A percentile compares a stretch with the other conserved stretches of the same genome.
These are phyloP conservation scores for Coniochaeta hoffmannii DNA, from an alignment of 2,329 filamentous ascomycete genomes.

Conservation along the genomic window DNA sequence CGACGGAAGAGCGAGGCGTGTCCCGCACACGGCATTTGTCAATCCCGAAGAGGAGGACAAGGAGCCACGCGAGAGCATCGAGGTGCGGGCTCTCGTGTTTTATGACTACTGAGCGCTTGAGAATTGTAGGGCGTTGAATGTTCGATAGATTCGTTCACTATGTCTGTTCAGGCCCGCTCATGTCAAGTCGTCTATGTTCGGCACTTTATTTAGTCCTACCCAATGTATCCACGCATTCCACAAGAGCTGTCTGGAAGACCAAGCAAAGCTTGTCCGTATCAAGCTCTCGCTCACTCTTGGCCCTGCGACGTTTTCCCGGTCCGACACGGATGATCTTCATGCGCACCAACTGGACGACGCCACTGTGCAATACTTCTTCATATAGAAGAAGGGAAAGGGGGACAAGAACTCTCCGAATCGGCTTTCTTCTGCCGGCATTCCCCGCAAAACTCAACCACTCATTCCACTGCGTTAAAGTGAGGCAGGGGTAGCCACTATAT, in stretches of 20 bases:
- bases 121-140: too few relatives aligned
- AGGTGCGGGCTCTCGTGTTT: constrained; percentile 46
- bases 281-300: neutral
- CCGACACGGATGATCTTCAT: neutral
- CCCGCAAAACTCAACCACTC: constrained; percentile 6
- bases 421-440: constrained; percentile 4
- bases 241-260: neutral
- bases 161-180: too few relatives aligned
- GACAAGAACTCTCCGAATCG: neutral
- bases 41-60: constrained; percentile 33
- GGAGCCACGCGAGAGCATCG: constrained; percentile 44
- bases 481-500: neutral
- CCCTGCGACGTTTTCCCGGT: neutral
- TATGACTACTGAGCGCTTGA: constrained; percentile 21
- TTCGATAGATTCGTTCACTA: too few relatives aligned
- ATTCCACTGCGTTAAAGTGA: neutral
- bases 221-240: too few relatives aligned
- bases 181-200: too few relatives aligned
- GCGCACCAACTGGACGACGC: neutral
- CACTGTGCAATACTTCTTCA: neutral
- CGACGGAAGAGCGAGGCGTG: constrained; percentile 30
- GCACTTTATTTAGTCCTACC: too few relatives aligned
- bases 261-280: neutral
- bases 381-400: neutral
- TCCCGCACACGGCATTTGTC: constrained; percentile 47